Percentiles rank a stretch among this genome's conserved stretches.
Conservation (phyloP, 768 basidiomycete species). For the Aureoboletus auriporus region DNA sequence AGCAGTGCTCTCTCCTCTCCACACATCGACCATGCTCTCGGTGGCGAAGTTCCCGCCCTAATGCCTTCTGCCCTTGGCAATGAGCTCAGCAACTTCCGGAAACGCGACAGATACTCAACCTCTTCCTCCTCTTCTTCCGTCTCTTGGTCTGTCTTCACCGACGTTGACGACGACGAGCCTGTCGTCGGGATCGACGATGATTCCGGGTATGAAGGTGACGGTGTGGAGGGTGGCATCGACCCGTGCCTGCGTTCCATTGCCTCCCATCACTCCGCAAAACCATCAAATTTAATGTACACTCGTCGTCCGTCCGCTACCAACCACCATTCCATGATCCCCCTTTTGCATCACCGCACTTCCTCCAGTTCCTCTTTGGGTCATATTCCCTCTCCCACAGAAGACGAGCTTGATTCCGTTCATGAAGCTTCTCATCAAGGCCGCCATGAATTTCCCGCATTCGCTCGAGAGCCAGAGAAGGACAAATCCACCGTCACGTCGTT, state of each 20-base stretch:
- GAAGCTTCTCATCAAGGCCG: conserved; percentile 22
- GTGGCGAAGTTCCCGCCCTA: conserved; percentile 65
- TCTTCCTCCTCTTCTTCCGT: conserved; percentile 67
- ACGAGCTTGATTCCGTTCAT: conserved; percentile 37
- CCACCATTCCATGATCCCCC: conserved; percentile 57
- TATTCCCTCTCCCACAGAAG: conserved; percentile 40
- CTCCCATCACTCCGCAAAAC: conserved; percentile 31
- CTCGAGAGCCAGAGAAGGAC: conserved; percentile 21
- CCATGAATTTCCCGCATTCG: conserved; percentile 33
- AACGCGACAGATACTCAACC: conserved; percentile 48
- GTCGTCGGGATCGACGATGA: conserved; percentile 33
- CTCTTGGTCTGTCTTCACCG: conserved; percentile 61
- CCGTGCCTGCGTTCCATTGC: conserved; percentile 40
- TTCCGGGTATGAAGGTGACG: conserved; percentile 28
- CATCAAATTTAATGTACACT: conserved; percentile 57
- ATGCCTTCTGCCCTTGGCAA: conserved; percentile 55
- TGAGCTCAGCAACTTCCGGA: conserved; percentile 43
- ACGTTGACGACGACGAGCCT: conserved; percentile 54
- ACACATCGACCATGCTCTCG: conserved; percentile 46
- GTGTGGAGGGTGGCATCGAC: conserved; percentile 35
- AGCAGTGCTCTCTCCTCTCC: conserved; percentile 72
- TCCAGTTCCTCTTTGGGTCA: conserved; percentile 33
- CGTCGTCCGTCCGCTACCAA: conserved; percentile 71
- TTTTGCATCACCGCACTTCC: conserved; percentile 49
- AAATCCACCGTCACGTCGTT: conserved; percentile 29